These are phyloP conservation scores for Syzygium syzygioides DNA, from an alignment of 441 rosid genomes.

Conservation along the genomic window DNA sequence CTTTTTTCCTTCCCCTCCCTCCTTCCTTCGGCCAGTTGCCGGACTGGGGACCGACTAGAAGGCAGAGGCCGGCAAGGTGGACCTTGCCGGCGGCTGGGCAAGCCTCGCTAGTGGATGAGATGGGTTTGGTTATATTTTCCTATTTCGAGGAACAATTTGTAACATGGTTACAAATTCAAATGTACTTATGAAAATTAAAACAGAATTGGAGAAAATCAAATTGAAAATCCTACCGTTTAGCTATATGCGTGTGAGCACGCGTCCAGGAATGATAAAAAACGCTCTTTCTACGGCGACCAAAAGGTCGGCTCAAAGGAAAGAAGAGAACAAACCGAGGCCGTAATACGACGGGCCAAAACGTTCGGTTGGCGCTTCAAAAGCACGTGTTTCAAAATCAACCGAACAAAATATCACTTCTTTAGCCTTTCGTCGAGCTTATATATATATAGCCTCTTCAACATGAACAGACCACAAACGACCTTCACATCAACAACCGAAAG, in stretches of 20 bases:
- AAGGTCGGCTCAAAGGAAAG: not conserved
- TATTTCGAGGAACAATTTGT: fast-evolving
- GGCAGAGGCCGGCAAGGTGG: too few species aligned
- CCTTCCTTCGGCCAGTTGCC: too few species aligned
- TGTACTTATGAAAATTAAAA: not conserved
- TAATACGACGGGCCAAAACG: not conserved
- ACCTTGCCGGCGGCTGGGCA: too few species aligned
- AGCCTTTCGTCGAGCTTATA: not conserved
- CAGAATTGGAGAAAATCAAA: not conserved
- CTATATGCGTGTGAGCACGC: not conserved
- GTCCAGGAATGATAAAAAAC: not conserved
- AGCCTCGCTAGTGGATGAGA: not conserved
- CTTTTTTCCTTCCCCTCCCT: too few species aligned
- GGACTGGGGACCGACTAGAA: too few species aligned
- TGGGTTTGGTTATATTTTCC: not conserved
- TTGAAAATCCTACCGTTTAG: not conserved
- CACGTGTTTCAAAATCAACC: not conserved
- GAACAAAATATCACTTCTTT: not conserved
- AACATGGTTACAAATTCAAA: not conserved
- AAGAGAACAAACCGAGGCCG: not conserved
- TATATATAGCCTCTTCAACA: not conserved
- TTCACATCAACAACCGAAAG: not conserved
- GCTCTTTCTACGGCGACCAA: not conserved
- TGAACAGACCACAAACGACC: not conserved
- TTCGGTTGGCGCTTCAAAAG: not conserved